A percentile compares a stretch with the other conserved stretches of the same genome.
These are phyloP conservation scores for Globisporangium cystogenes DNA, from an alignment of 352 stramenopile species.

Conservation along the genomic window DNA sequence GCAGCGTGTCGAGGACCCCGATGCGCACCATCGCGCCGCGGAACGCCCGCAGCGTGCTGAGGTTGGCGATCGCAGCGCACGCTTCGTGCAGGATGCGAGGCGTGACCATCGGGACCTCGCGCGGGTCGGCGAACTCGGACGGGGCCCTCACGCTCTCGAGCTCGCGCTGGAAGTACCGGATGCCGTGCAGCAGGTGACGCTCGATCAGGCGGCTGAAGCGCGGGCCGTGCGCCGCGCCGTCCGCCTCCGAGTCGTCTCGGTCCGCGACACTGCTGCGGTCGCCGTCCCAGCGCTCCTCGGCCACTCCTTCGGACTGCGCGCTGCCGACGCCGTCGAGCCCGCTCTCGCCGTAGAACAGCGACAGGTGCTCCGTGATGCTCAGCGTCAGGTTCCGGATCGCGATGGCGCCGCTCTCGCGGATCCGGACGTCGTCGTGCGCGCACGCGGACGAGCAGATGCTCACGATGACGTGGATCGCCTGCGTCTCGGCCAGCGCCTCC, in stretches of 20 bases:
- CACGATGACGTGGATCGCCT: slow-evolving; percentile 55
- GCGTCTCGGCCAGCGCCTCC: slow-evolving; percentile 38
- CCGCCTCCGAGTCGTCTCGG: slow-evolving; percentile 4
- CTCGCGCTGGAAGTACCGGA: slow-evolving; percentile 55
- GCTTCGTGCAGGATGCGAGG: slow-evolving; percentile 51
- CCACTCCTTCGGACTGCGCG: slow-evolving; percentile 6
- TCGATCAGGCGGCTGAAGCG: slow-evolving; percentile 36
- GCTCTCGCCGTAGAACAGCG: slow-evolving; percentile 42
- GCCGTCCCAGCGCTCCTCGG: slow-evolving; percentile 6
- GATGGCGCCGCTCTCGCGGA: slow-evolving; percentile 50
- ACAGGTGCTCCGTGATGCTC: slow-evolving; percentile 46
- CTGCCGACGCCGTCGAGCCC: slow-evolving; percentile 13
- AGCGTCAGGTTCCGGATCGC: slow-evolving; percentile 69
- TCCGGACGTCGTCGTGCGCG: slow-evolving; percentile 14
- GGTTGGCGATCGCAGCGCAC: slow-evolving; percentile 55
- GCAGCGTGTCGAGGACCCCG: slow-evolving; percentile 44
- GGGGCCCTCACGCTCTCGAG: slow-evolving; percentile 19
- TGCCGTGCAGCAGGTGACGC: slow-evolving; percentile 49
- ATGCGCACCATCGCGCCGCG: slow-evolving; percentile 48
- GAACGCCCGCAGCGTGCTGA: slow-evolving; percentile 60
- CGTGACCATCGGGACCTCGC: slow-evolving; percentile 2
- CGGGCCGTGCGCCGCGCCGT: not conserved
- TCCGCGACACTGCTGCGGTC: not conserved
- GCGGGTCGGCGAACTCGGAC: not conserved
- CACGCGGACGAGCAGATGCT: slow-evolving; percentile 38